A percentile compares a stretch with the other conserved stretches of the same genome.
Evolutionary conservation across 129 eudicot species (phyloP).

Genomic region (Apium graveolens): DNA sequence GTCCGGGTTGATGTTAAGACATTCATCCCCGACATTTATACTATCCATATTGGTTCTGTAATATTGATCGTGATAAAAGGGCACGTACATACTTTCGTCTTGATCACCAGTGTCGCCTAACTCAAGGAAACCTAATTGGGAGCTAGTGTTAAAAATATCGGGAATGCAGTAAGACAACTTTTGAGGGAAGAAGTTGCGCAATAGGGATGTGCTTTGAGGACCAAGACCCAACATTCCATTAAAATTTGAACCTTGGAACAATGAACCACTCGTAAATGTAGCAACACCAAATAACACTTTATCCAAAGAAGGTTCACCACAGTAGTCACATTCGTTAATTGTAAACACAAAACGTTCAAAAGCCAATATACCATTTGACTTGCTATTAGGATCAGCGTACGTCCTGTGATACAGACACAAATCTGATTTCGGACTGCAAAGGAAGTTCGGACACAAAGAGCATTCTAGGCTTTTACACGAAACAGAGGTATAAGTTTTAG

Average conservation of each 20-base stretch:
- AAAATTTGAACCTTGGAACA: neutral
- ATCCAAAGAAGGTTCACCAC: neutral
- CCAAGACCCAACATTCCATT: neutral
- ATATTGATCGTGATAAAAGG: neutral
- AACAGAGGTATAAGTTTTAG: neutral
- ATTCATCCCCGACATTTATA: neutral
- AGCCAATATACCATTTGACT: neutral
- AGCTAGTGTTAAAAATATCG: neutral
- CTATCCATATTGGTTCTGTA: neutral
- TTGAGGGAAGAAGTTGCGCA: neutral
- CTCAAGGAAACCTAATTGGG: neutral
- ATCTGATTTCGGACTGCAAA: neutral
- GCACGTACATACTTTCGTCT: neutral
- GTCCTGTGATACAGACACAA: neutral
- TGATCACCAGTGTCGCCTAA: neutral
- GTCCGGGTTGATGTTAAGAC: neutral
- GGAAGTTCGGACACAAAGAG: neutral
- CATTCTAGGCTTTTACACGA: neutral
- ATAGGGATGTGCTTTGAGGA: neutral
- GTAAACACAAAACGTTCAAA: neutral
- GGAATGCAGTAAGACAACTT: neutral
- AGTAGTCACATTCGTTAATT: neutral
- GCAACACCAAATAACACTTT: neutral
- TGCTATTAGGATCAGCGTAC: neutral
- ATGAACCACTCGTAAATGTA: neutral